A percentile compares a stretch with the other conserved stretches of the same genome.
Evolutionary conservation across 2,329 filamentous ascomycete species (phyloP).

Genomic region (Tolypocladium endophyticum): DNA sequence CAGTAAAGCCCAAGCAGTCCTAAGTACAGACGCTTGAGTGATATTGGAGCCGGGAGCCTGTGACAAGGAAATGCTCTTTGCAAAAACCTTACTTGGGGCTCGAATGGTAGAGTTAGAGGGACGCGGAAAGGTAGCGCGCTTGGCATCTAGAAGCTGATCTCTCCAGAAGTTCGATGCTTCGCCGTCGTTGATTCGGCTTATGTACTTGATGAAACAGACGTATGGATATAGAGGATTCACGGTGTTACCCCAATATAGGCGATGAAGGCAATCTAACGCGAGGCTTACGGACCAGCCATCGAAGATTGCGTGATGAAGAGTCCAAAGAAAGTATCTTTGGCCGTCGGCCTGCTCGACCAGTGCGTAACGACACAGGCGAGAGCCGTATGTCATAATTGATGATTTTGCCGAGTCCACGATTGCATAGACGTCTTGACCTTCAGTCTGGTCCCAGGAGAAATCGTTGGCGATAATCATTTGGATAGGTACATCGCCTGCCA

Average conservation of each 20-base stretch:
- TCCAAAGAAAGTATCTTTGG: background rate
- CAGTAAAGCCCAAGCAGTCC: conserved; percentile 14
- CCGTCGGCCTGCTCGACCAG: background rate
- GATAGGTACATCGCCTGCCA: background rate
- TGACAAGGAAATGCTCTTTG: background rate
- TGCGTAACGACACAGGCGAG: background rate
- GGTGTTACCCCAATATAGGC: background rate
- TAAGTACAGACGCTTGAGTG: conserved; percentile 10
- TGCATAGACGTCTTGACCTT: background rate
- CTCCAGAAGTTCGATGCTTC: background rate
- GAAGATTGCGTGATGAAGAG: background rate
- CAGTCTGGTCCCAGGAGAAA: background rate
- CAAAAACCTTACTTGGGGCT: background rate
- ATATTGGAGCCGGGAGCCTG: background rate
- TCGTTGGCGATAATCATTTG: background rate
- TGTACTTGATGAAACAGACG: background rate
- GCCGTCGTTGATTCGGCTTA: background rate
- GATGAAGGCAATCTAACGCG: background rate
- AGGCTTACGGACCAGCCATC: background rate
- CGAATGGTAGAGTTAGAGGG: background rate
- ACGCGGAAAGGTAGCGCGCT: background rate
- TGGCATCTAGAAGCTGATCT: background rate
- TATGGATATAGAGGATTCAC: background rate
- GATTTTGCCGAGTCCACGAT: background rate
- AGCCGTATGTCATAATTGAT: background rate